A percentile compares a stretch with the other conserved stretches of the same genome.
phyloP scores from a whole-genome alignment of 2,329 filamentous ascomycete genomes.

The Myotisia sp. region DNA sequence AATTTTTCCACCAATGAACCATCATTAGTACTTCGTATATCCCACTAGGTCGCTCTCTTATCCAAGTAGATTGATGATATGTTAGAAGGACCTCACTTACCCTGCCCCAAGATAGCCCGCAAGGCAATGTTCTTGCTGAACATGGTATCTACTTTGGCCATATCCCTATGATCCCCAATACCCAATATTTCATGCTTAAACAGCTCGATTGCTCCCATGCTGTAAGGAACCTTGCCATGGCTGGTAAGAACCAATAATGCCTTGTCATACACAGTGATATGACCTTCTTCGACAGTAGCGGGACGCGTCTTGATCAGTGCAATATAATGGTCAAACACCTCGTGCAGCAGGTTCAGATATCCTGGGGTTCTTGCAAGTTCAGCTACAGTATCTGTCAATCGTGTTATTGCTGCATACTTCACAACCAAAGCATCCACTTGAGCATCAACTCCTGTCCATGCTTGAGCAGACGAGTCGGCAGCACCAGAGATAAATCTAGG shows the following conservation, averaged over 20 bases:
- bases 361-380: constrained; percentile 18
- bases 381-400: constrained; percentile 19
- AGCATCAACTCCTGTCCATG: too few relatives aligned
- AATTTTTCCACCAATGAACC: not conserved
- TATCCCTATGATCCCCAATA: constrained; percentile 14
- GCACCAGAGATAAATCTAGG: too few relatives aligned
- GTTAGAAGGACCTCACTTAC: constrained; percentile 13
- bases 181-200: constrained; percentile 28
- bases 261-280: constrained; percentile 30
- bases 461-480: too few relatives aligned
- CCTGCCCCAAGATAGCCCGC: constrained; percentile 15
- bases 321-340: constrained; percentile 24
- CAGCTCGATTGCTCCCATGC: constrained; percentile 23
- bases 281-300: constrained; percentile 20
- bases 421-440: constrained; percentile 15
- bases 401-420: constrained; percentile 16
- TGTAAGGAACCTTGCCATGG: constrained; percentile 19
- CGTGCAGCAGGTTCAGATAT: constrained; percentile 17
- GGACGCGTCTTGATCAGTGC: constrained; percentile 24
- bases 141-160: constrained; percentile 14
- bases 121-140: constrained; percentile 19
- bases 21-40: not conserved
- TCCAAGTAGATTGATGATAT: not conserved
- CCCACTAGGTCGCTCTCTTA: not conserved
- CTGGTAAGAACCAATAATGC: constrained; percentile 24